These are phyloP conservation scores for Dendrobium officinale DNA, from an alignment of 106 monocot genomes.

Conservation along the genomic window DNA sequence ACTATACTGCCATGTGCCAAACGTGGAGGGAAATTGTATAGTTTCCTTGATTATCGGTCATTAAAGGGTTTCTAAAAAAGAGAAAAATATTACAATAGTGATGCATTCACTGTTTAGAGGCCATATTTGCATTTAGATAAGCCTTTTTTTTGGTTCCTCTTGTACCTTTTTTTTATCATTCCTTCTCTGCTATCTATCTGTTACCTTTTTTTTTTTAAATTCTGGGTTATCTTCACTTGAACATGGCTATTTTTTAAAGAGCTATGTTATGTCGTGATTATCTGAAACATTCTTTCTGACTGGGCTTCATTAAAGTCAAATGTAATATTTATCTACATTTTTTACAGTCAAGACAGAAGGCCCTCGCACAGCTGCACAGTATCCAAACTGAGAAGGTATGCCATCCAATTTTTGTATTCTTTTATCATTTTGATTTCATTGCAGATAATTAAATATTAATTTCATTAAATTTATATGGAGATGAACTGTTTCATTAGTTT, in stretches of 20 bases:
- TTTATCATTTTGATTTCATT: background rate
- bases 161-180: background rate
- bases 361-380: slow-evolving; percentile 69
- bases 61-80: too few relatives aligned
- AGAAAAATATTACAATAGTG: background rate
- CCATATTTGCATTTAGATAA: background rate
- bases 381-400: slow-evolving; percentile 71
- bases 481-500: background rate
- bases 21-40: too few relatives aligned
- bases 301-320: background rate
- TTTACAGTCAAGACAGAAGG: slow-evolving; percentile 92
- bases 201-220: background rate
- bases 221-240: background rate
- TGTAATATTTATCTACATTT: background rate
- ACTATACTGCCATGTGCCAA: too few relatives aligned
- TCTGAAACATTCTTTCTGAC: background rate
- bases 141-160: background rate
- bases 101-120: background rate
- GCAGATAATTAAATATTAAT: background rate
- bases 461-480: background rate
- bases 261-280: background rate
- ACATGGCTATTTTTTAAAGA: background rate
- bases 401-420: background rate
- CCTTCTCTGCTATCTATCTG: background rate
- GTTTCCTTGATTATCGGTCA: too few relatives aligned